A percentile compares a stretch with the other conserved stretches of the same genome.
Conservation (phyloP, 192 early-diverging fungal genomes). For the Coemansia sp. region DNA sequence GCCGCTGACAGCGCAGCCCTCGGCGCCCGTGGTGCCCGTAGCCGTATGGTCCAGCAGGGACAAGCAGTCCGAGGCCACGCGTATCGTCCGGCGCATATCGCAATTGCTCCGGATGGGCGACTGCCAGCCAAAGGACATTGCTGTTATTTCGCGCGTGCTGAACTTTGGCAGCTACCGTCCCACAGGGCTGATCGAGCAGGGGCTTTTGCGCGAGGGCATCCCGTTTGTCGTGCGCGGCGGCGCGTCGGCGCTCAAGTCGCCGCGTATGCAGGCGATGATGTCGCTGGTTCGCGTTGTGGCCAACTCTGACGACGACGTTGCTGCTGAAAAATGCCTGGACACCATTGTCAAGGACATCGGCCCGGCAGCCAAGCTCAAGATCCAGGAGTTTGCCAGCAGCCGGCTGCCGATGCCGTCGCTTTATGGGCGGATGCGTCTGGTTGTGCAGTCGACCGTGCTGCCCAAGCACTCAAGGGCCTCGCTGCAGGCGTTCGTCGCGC, state of each 20-base stretch:
- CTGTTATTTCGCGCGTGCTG: conserved; percentile 63
- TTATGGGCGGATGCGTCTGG: background rate
- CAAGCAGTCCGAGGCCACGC: conserved; percentile 60
- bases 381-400: background rate
- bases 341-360: conserved; percentile 27
- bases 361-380: conserved; percentile 4
- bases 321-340: conserved; percentile 23
- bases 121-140: conserved; percentile 67
- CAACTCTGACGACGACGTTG: conserved; percentile 43
- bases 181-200: conserved; percentile 56
- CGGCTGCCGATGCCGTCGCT: background rate
- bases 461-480: conserved; percentile 13
- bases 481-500: conserved; percentile 16
- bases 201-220: conserved; percentile 46
- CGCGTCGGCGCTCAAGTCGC: conserved; percentile 35
- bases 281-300: conserved; percentile 33
- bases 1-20: conserved; percentile 18
- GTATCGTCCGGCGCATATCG: conserved; percentile 23
- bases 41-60: conserved; percentile 56
- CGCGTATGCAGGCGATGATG: conserved; percentile 38
- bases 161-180: conserved; percentile 55
- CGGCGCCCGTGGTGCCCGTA: conserved; percentile 40
- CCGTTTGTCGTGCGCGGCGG: conserved; percentile 45
- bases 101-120: conserved; percentile 53
- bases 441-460: background rate